Evolutionary conservation across 768 basidiomycete genomes (phyloP), one percentile per base, ranked within the genome.

Genomic region (Boletellus sp.): DNA sequence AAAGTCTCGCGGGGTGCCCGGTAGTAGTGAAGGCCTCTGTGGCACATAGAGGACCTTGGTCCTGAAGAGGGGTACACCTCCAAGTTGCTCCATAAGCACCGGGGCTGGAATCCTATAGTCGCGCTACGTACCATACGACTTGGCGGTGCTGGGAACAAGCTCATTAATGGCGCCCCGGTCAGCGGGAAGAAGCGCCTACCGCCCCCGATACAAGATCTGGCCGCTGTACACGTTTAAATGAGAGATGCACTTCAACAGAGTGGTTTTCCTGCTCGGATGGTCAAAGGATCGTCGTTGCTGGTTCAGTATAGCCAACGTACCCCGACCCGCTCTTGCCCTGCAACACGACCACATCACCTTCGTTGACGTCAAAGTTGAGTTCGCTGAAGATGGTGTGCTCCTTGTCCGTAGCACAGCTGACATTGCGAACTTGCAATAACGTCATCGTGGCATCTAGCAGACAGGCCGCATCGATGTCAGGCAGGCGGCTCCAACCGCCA

Each of bases 1-100:
- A 57, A 94, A 90, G 51, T 85, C 83, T 20, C 76, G 73, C 0
- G 93, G 93, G 3, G 87, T 85, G 4, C 86, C 87, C 1, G 90
- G 80, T 19, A 95, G 79, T n/a, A 94, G 73, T 1, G 91, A 87
- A 0, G 93, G 86, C 35, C 93, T 75, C 67, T 95, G 93, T 1
- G 93, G 92, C 22, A 94, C 84, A 64, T 95, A 95, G 51, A 85
- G 78, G 3, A 95, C 83, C 47, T 76, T 78, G 0, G 85, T 91
- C 44, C 93, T 81, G 69, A 84, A 95, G 16, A 64, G 62, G 3
- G 93, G 90, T 20, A 93, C 79, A 12, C 87, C 90, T 87, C 60
- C 31, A 8, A 24, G n/a, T 26, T 31, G 24, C n/a, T 17, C 12
- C 31, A 23, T 56, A 5, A 57, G 35, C n/a, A 5, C 37, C n/a